A percentile compares a stretch with the other conserved stretches of the same genome.
phyloP scores from a whole-genome alignment of 345 rosid genomes.

The Pistacia atlantica region DNA sequence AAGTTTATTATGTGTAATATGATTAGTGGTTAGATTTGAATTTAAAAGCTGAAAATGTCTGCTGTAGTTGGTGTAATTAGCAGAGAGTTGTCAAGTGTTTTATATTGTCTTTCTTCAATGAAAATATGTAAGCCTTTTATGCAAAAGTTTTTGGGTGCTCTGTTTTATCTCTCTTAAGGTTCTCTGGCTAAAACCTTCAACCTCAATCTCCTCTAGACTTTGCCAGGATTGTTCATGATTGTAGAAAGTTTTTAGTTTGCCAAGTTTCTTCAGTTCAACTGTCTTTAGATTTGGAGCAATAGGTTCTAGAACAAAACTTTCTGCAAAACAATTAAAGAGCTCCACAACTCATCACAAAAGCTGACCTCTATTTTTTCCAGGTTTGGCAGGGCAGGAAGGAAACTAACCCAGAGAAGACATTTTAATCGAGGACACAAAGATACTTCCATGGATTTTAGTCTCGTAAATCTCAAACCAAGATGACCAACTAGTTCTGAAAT shows the following conservation, averaged over 20 bases:
- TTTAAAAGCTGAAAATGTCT: no score
- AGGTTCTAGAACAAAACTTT: conserved; percentile 18
- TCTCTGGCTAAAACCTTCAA: neutral
- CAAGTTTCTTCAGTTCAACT: conserved; percentile 33
- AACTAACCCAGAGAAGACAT: conserved; percentile 31
- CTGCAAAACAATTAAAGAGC: conserved; percentile 23
- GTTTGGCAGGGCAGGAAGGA: conserved; percentile 31
- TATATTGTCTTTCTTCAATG: no score
- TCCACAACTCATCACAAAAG: conserved; percentile 31
- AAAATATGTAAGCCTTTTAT: no score
- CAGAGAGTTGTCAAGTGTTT: no score
- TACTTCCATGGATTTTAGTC: conserved; percentile 33
- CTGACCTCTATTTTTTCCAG: conserved; percentile 36
- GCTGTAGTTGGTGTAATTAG: no score
- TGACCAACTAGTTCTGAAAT: conserved; percentile 31
- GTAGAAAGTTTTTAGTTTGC: conserved; percentile 25
- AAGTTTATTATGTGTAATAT: no score
- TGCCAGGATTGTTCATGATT: conserved; percentile 25
- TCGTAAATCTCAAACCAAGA: conserved; percentile 28
- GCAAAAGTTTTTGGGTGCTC: no score
- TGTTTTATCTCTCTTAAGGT: no score
- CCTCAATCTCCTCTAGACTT: conserved; percentile 31
- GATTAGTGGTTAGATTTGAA: no score
- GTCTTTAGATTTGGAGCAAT: conserved; percentile 24
- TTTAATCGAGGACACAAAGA: conserved; percentile 30